Base-by-base conservation (phyloP, 1,139 yeast species). In the Geotrichum restrictum region DNA sequence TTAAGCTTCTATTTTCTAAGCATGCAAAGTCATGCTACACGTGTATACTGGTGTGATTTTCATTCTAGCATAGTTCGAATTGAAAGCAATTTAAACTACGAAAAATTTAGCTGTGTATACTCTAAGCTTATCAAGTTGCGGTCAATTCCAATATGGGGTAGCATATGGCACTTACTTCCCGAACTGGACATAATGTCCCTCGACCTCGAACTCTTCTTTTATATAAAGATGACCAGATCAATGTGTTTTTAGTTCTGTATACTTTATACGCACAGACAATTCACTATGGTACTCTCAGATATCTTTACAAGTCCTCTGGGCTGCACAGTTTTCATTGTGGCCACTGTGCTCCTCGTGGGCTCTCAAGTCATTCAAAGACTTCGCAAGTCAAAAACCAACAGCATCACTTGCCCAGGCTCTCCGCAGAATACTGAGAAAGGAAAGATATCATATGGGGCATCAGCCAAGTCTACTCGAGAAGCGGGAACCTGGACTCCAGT, bases 401-500 rank as follows among this genome's bases (percentile, higher is more conserved):
- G 33, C 10, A 24, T 24, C 29, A 8, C 8, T 10, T 33, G 48
- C 10, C 24, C 48, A 3, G 29, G 27, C n/a, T 36, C 45, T n/a
- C 45, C 51, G 16, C 42, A 21, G 16, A 39, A 21, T 18, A 14
- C 31, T 10, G 49, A 36, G 34, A 44, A 45, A 21, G 48, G 48
- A 10, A 18, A 16, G 14, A 21, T 22, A 14, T 36, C 19, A 11
- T 34, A 4, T 27, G 34, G 33, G 16, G 24, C 29, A 8, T 24
- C 29, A 24, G 29, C 8, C 21, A 11, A 39, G n/a, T 29, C 40
- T n/a, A 22, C 29, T 21, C 45, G 82, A 48, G 69, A 69, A 53
- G 64, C 65, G 48, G 79, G 77, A 0, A 60, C 3, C 18, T 82
- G 87, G 86, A 65, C 59, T 0, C 80, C 86, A 1, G 83, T 80